Evolutionary conservation across 2,329 filamentous ascomycete species (phyloP).

Genomic region (Botrytis porri): DNA sequence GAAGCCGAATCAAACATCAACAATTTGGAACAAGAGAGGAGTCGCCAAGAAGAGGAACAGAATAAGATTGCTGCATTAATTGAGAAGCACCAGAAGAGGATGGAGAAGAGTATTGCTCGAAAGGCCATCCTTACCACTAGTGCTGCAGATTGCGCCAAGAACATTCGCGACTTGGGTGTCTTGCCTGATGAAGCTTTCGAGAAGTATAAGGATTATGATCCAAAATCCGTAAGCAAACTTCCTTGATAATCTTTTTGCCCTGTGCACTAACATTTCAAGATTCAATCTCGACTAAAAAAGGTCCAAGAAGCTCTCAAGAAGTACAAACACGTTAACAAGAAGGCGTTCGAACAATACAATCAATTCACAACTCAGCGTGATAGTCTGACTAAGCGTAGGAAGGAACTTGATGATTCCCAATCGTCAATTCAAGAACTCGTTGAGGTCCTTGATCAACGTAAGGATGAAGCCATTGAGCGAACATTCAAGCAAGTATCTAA

Average conservation of each 20-base stretch:
- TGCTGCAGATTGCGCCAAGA: slow-evolving; percentile 76
- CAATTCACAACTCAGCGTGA: slow-evolving; percentile 93
- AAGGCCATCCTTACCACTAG: slow-evolving; percentile 76
- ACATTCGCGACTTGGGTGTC: slow-evolving; percentile 89
- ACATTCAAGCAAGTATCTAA: slow-evolving; percentile 97
- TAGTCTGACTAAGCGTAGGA: slow-evolving; percentile 75
- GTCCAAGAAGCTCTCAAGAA: slow-evolving; percentile 93
- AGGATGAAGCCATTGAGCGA: slow-evolving; percentile 96
- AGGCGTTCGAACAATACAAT: slow-evolving; percentile 98
- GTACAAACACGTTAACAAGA: slow-evolving; percentile 98
- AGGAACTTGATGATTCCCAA: slow-evolving; percentile 84
- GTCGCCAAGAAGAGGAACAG: slow-evolving; percentile 66
- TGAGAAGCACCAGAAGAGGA: slow-evolving; percentile 79
- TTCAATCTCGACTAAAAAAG: slow-evolving; percentile 66
- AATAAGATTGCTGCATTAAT: slow-evolving; percentile 75
- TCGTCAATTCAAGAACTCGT: slow-evolving; percentile 89
- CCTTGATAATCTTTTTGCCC: neutral
- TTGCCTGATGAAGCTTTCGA: slow-evolving; percentile 91
- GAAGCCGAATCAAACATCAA: slow-evolving; percentile 42
- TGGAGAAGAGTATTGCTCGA: slow-evolving; percentile 89
- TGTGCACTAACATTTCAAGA: slow-evolving; percentile 24
- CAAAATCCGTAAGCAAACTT: slow-evolving; percentile 60
- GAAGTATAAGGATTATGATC: slow-evolving; percentile 81
- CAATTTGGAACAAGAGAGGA: slow-evolving; percentile 46
- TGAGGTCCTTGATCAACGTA: slow-evolving; percentile 85